Percentiles rank a stretch among this genome's conserved stretches.
Evolutionary conservation across 1,139 yeast genomes (phyloP).

Genomic region (Pichia sp.): DNA sequence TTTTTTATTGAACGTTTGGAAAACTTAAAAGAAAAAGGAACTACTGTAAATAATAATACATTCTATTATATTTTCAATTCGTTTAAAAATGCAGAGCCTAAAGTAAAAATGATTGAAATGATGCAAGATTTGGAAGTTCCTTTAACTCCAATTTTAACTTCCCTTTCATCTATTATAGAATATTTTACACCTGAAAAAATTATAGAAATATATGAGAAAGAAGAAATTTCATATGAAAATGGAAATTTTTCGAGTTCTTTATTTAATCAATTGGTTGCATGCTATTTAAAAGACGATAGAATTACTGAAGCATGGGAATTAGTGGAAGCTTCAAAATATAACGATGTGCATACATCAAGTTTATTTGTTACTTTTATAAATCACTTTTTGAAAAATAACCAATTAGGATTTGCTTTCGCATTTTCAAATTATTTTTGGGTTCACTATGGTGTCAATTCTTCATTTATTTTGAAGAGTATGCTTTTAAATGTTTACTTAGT

Average conservation of each 20-base stretch:
- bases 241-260: conserved; percentile 6
- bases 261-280: conserved; percentile 20
- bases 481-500: conserved; percentile 17
- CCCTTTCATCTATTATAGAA: conserved; percentile 10
- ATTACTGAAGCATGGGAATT: conserved; percentile 19
- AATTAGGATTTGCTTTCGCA: conserved; percentile 24
- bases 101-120: conserved; percentile 17
- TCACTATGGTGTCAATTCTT: conserved; percentile 6
- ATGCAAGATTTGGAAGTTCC: conserved; percentile 21
- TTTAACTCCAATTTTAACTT: conserved; percentile 18
- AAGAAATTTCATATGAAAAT: conserved; percentile 9
- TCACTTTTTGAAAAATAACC: conserved; percentile 18
- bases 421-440: conserved; percentile 13
- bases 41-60: conserved; percentile 21
- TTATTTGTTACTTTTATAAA: conserved; percentile 18
- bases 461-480: conserved; percentile 15
- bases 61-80: conserved; percentile 24
- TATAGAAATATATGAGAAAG: conserved; percentile 11
- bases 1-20: conserved; percentile 19
- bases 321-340: neutral
- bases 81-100: conserved; percentile 16
- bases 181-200: conserved; percentile 16
- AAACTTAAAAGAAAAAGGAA: conserved; percentile 9
- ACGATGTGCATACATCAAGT: neutral
- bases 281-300: conserved; percentile 15